Conservation (phyloP, 2,329 filamentous ascomycete genomes). For the Talaromyces piceae region DNA sequence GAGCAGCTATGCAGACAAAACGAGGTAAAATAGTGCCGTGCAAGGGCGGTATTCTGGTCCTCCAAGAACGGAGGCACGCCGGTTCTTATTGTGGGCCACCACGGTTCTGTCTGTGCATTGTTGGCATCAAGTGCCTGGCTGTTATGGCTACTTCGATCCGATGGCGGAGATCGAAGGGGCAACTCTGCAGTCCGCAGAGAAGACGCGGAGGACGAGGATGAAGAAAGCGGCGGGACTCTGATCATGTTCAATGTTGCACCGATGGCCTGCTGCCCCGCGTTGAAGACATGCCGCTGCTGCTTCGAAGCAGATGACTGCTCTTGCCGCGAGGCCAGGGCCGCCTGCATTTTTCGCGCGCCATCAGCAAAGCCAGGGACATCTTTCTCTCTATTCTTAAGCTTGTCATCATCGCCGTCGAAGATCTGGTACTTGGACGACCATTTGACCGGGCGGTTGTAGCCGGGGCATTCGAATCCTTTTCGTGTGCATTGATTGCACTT, state of each 20-base stretch:
- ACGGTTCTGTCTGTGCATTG: not conserved
- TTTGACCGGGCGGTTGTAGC: slow-evolving; percentile 5
- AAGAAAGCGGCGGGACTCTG: not conserved
- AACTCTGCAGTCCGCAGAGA: not conserved
- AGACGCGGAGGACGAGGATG: not conserved
- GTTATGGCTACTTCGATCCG: not conserved
- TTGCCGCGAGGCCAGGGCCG: not conserved
- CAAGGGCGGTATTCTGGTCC: not conserved
- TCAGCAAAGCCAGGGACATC: not conserved
- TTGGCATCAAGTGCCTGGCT: not conserved
- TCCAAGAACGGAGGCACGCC: not conserved
- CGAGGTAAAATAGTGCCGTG: not conserved
- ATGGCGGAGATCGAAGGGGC: not conserved
- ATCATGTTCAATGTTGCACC: not conserved
- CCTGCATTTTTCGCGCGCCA: not conserved
- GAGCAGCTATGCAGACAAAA: not conserved
- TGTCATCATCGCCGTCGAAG: not conserved
- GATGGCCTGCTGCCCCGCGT: too few relatives aligned
- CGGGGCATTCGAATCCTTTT: slow-evolving; percentile 4
- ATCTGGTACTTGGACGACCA: slow-evolving; percentile 6
- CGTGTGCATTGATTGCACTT: slow-evolving; percentile 6
- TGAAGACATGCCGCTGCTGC: not conserved
- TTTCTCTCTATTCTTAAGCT: not conserved
- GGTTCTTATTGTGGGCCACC: not conserved
- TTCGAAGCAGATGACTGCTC: not conserved